These are phyloP conservation scores for Naganishia sp. DNA, from an alignment of 1,284 basidiomycete species.

Conservation along the genomic window DNA sequence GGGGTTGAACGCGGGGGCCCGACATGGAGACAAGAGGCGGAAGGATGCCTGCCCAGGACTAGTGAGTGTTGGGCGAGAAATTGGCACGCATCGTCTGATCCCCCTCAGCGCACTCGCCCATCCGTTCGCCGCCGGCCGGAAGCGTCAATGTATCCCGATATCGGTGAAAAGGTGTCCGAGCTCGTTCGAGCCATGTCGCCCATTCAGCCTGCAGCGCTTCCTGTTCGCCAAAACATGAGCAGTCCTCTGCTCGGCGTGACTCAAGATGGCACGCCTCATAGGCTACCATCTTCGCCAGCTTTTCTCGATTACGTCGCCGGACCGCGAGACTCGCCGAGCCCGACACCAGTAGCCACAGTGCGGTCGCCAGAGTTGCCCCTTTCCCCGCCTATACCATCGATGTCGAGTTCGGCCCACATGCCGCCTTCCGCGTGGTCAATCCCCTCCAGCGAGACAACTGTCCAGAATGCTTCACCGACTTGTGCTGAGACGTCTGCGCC, in stretches of 20 bases:
- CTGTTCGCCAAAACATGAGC: not conserved
- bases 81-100: not conserved
- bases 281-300: too few relatives aligned
- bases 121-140: constrained; percentile 10
- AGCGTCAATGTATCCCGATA: constrained; percentile 10
- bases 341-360: too few relatives aligned
- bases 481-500: not conserved
- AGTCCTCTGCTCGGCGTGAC: not conserved
- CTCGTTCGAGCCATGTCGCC: constrained; percentile 20
- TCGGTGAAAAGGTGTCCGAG: constrained; percentile 18
- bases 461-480: too few relatives aligned
- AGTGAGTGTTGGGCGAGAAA: not conserved
- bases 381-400: too few relatives aligned
- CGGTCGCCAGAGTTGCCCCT: too few relatives aligned
- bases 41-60: constrained; percentile 4
- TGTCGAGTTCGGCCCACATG: too few relatives aligned
- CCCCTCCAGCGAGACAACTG: not conserved
- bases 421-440: too few relatives aligned
- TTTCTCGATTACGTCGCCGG: too few relatives aligned
- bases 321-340: not conserved
- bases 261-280: not conserved
- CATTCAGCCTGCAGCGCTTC: not conserved
- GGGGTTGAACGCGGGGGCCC: constrained; percentile 14
- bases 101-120: constrained; percentile 9
- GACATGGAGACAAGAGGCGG: not conserved